Evolutionary conservation across 331 rosid genomes (phyloP).

Genomic region (Pyracantha coccinea): DNA sequence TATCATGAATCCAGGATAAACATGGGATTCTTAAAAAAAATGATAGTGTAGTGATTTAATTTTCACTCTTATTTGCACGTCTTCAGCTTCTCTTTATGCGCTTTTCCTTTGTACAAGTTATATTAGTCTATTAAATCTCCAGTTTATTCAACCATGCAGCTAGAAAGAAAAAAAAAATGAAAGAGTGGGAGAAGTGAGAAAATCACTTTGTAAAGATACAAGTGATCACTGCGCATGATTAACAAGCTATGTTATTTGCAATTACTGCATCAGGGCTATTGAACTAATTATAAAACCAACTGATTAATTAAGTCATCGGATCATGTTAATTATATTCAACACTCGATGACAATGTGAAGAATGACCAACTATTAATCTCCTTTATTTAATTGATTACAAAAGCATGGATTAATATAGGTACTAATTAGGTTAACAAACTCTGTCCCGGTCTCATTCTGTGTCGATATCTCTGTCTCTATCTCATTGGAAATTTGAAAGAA

Average conservation of each 20-base stretch:
- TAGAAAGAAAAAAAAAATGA: not conserved
- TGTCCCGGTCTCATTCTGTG: not conserved
- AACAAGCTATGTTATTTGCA: not conserved
- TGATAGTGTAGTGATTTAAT: not conserved
- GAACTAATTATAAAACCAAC: not conserved
- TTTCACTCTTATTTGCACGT: not conserved
- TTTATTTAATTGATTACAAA: not conserved
- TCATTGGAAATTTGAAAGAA: too few species aligned
- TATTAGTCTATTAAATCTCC: not conserved
- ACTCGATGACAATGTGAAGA: not conserved
- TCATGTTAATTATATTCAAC: not conserved
- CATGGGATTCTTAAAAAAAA: not conserved
- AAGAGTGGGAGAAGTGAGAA: not conserved
- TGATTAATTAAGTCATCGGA: not conserved
- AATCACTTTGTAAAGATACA: not conserved
- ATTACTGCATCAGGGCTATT: not conserved
- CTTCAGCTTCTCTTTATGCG: not conserved
- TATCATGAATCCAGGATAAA: not conserved
- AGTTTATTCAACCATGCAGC: not conserved
- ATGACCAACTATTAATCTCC: not conserved
- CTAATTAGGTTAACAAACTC: constrained; percentile 5
- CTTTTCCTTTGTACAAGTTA: too few species aligned
- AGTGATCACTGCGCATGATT: not conserved
- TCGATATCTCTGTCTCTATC: not conserved
- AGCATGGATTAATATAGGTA: not conserved